phyloP scores from a whole-genome alignment of 805 yeast genomes.

The Saccharomycopsis sp. region DNA sequence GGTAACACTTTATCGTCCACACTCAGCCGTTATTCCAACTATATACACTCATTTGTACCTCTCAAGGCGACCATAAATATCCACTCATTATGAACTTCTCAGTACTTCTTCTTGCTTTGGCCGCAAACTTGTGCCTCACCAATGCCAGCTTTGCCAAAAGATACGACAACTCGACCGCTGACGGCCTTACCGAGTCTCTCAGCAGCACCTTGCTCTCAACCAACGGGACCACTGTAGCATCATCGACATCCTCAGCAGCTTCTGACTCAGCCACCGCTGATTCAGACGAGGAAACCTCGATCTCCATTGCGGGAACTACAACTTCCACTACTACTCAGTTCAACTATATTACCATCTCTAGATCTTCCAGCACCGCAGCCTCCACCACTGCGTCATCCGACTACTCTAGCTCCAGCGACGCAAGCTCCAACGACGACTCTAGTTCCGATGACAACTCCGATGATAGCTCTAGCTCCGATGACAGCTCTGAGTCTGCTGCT shows the following conservation, averaged over 20 bases:
- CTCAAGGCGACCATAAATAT: not conserved
- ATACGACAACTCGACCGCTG: not conserved
- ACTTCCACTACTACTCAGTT: not conserved
- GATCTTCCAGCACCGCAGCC: not conserved
- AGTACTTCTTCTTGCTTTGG: not conserved
- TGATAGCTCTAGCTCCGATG: not conserved
- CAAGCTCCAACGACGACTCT: too few species aligned
- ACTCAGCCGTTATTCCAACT: not conserved
- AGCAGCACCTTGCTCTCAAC: not conserved
- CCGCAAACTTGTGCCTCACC: not conserved
- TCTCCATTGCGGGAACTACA: not conserved
- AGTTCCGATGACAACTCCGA: too few species aligned
- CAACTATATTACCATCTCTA: not conserved
- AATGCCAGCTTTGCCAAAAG: not conserved
- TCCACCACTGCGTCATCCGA: not conserved
- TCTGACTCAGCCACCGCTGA: not conserved
- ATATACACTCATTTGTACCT: not conserved
- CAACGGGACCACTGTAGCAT: not conserved
- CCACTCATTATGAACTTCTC: not conserved
- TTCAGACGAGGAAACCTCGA: not conserved
- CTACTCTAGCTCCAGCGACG: not conserved
- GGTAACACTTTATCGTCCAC: not conserved
- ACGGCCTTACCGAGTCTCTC: not conserved
- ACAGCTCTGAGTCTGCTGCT: not conserved
- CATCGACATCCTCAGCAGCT: not conserved